Evolutionary conservation across 805 yeast species (phyloP).

Genomic region (Ogataea minuta): DNA sequence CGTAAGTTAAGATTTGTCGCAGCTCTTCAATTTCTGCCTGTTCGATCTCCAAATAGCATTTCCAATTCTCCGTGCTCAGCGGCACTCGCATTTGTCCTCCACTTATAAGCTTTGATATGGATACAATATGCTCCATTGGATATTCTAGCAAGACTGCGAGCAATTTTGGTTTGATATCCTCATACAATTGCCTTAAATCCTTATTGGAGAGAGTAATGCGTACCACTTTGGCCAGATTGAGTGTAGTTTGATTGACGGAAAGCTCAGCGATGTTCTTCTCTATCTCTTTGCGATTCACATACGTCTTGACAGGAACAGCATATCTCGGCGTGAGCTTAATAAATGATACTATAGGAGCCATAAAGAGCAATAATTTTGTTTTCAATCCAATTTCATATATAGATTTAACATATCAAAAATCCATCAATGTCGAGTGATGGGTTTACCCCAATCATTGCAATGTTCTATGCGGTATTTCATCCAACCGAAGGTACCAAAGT

Average conservation of each 20-base stretch:
- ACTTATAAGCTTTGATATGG: slow-evolving; percentile 10
- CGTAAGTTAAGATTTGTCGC: slow-evolving; percentile 8
- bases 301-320: slow-evolving; percentile 28
- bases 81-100: slow-evolving; percentile 19
- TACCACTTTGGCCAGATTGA: slow-evolving; percentile 23
- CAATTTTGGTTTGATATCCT: slow-evolving; percentile 19
- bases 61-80: slow-evolving; percentile 26
- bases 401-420: background rate
- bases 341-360: slow-evolving; percentile 25
- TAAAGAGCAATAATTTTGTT: background rate
- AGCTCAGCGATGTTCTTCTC: slow-evolving; percentile 21
- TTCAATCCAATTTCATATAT: background rate
- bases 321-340: slow-evolving; percentile 14
- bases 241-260: slow-evolving; percentile 6
- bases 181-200: slow-evolving; percentile 23
- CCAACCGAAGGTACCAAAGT: slow-evolving; percentile 96
- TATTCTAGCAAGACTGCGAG: slow-evolving; percentile 23
- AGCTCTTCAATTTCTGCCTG: slow-evolving; percentile 22
- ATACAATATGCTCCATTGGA: slow-evolving; percentile 20
- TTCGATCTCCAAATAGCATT: slow-evolving; percentile 23
- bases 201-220: slow-evolving; percentile 26
- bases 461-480: slow-evolving; percentile 89
- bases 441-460: slow-evolving; percentile 83
- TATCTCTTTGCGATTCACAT: slow-evolving; percentile 26
- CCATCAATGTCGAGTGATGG: slow-evolving; percentile 43